phyloP scores from a whole-genome alignment of 345 rosid genomes.

The Aquilaria malaccensis region DNA sequence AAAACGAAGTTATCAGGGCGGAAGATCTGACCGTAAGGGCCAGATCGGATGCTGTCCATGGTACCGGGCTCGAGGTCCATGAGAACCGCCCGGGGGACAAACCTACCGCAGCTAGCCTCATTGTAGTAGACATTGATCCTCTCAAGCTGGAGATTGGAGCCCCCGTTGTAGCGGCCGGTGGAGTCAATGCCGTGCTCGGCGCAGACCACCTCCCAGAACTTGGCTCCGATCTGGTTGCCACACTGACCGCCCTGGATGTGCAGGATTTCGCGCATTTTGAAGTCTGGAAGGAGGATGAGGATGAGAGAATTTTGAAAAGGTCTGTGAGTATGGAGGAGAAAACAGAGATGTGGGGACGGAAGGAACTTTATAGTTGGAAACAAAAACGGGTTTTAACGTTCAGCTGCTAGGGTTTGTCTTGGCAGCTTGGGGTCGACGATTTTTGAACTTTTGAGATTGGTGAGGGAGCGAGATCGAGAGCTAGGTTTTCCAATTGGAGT shows the following conservation, averaged over 20 bases:
- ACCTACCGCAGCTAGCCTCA: conserved; percentile 18
- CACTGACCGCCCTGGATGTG: conserved; percentile 11
- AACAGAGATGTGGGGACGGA: conserved; percentile 7
- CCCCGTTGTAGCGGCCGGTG: conserved; percentile 1
- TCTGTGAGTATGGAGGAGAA: background rate
- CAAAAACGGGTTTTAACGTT: background rate
- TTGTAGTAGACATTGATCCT: background rate
- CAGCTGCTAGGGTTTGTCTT: conserved; percentile 4
- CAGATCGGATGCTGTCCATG: conserved; percentile 28
- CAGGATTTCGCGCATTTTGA: conserved; percentile 23
- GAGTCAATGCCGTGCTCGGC: conserved; percentile 8
- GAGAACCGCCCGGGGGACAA: conserved; percentile 30
- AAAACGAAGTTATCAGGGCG: too few relatives aligned
- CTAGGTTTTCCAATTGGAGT: too few relatives aligned
- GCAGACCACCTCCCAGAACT: background rate
- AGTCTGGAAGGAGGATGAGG: background rate
- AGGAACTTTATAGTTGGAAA: conserved; percentile 16
- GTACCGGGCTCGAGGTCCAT: conserved; percentile 37
- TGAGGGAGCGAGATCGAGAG: too few relatives aligned
- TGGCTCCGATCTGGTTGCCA: conserved; percentile 10
- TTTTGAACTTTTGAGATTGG: too few relatives aligned
- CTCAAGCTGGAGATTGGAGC: conserved; percentile 4
- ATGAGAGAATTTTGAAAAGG: background rate
- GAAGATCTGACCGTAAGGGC: conserved; percentile 14
- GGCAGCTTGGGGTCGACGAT: conserved; percentile 1